Conservation (phyloP, 192 early-diverging fungal species). For the Phycomyces nitens region DNA sequence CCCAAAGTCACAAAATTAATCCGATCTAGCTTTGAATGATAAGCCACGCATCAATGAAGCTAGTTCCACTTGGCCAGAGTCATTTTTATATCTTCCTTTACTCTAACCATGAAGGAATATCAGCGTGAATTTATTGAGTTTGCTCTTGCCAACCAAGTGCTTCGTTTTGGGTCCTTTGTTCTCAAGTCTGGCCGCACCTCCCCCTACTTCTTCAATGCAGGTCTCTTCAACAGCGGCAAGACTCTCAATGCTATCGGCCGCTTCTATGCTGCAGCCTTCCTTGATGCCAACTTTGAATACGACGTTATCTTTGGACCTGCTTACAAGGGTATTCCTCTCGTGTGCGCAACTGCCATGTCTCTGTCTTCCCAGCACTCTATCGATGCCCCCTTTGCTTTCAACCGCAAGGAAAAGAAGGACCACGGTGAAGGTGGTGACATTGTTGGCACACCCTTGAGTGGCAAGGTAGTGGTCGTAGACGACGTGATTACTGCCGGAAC, state of each 20-base stretch:
- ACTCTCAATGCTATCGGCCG: constrained; percentile 78
- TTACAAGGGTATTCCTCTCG: constrained; percentile 98
- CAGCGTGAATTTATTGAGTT: constrained; percentile 94
- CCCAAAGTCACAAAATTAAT: too few species aligned
- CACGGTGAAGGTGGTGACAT: constrained; percentile 97
- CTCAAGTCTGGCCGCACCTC: constrained; percentile 94
- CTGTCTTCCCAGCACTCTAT: constrained; percentile 56
- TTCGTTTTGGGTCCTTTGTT: constrained; percentile 89
- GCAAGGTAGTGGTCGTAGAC: constrained; percentile 84
- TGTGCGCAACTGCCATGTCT: constrained; percentile 76
- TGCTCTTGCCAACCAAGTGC: constrained; percentile 77
- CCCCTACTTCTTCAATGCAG: constrained; percentile 98
- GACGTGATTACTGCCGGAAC: constrained; percentile 99
- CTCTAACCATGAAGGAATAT: constrained; percentile 60
- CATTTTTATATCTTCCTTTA: background rate
- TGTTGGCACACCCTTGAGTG: constrained; percentile 81
- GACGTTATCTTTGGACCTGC: constrained; percentile 97
- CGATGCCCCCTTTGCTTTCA: constrained; percentile 86
- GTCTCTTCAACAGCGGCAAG: constrained; percentile 90
- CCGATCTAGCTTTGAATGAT: too few species aligned
- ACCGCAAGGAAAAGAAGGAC: constrained; percentile 98
- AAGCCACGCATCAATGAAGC: too few species aligned
- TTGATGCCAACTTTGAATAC: constrained; percentile 63
- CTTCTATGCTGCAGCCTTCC: constrained; percentile 87
- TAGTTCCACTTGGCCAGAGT: too few species aligned